These are phyloP conservation scores for Dothistroma pini DNA, from an alignment of 2,329 filamentous ascomycete genomes.

Conservation along the genomic window DNA sequence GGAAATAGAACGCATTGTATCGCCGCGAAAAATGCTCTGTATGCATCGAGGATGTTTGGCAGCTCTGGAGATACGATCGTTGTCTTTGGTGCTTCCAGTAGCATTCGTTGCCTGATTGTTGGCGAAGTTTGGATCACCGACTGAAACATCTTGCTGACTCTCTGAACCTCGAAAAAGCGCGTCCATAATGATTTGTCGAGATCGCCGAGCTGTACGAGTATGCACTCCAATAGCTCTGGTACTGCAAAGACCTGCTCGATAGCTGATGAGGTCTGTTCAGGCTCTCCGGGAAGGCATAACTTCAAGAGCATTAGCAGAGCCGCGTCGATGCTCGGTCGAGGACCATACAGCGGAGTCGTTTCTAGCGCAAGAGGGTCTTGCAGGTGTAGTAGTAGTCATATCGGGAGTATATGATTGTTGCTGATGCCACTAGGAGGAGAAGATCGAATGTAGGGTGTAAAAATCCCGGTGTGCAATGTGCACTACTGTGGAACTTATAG, in stretches of 20 bases:
- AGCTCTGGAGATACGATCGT: constrained; percentile 6
- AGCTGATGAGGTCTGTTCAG: constrained; percentile 8
- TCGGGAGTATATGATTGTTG: not conserved
- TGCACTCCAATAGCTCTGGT: constrained; percentile 22
- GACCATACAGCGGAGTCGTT: constrained; percentile 1
- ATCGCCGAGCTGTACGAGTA: constrained; percentile 20
- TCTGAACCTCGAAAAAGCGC: constrained; percentile 20
- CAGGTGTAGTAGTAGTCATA: not conserved
- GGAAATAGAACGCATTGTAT: constrained; percentile 21
- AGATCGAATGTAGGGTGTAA: not conserved
- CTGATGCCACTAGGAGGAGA: constrained; percentile 1
- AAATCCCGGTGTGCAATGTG: not conserved
- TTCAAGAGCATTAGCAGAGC: constrained; percentile 1
- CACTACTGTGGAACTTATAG: constrained; percentile 2
- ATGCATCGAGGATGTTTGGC: constrained; percentile 15
- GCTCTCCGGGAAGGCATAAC: not conserved
- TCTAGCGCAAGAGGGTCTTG: not conserved
- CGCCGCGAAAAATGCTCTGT: constrained; percentile 21
- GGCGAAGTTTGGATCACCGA: constrained; percentile 19
- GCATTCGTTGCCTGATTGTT: constrained; percentile 18
- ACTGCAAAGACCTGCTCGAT: constrained; percentile 17
- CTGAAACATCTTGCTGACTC: constrained; percentile 20
- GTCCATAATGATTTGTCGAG: constrained; percentile 16
- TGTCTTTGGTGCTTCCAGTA: constrained; percentile 15
- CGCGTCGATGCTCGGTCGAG: not conserved